These are phyloP conservation scores for Neurospora sp. DNA, from an alignment of 495 filamentous ascomycete genomes.

Conservation along the genomic window DNA sequence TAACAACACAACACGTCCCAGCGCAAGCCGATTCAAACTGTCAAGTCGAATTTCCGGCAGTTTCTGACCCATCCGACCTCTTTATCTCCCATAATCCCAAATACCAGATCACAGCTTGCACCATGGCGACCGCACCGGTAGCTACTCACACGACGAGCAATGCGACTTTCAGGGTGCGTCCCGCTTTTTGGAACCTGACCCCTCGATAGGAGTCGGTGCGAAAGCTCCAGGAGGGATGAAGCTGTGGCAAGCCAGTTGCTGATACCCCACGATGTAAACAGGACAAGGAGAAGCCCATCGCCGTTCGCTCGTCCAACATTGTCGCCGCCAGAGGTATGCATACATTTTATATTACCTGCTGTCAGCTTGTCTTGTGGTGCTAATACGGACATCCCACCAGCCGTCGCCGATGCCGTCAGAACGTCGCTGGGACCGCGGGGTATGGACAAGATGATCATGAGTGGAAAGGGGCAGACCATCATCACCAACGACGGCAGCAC, in stretches of 20 bases:
- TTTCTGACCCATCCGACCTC: slow-evolving; percentile 1
- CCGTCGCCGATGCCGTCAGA: slow-evolving; percentile 93
- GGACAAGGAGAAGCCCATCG: slow-evolving; percentile 98
- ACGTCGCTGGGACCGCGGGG: slow-evolving; percentile 51
- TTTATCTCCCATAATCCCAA: slow-evolving; percentile 1
- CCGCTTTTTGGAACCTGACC: not conserved
- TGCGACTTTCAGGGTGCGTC: slow-evolving; percentile 68
- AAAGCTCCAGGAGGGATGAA: not conserved
- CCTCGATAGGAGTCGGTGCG: not conserved
- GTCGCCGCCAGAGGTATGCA: slow-evolving; percentile 82
- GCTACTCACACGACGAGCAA: slow-evolving; percentile 47
- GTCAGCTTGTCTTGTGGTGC: not conserved
- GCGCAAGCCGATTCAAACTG: slow-evolving; percentile 4
- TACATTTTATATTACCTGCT: slow-evolving; percentile 5
- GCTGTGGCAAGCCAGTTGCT: slow-evolving; percentile 21
- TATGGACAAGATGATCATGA: slow-evolving; percentile 99
- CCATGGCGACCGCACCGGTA: slow-evolving; percentile 55
- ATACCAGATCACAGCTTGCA: slow-evolving; percentile 22
- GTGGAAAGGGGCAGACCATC: slow-evolving; percentile 89
- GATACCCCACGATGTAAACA: slow-evolving; percentile 32
- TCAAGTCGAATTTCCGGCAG: slow-evolving; percentile 4
- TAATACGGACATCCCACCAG: slow-evolving; percentile 31
- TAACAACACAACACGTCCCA: slow-evolving; percentile 1
- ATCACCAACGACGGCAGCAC: slow-evolving; percentile 99
- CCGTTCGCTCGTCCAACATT: slow-evolving; percentile 91